A percentile compares a stretch with the other conserved stretches of the same genome.
phyloP scores from a whole-genome alignment of 1,139 yeast species.

The Fermentozyma sake region DNA sequence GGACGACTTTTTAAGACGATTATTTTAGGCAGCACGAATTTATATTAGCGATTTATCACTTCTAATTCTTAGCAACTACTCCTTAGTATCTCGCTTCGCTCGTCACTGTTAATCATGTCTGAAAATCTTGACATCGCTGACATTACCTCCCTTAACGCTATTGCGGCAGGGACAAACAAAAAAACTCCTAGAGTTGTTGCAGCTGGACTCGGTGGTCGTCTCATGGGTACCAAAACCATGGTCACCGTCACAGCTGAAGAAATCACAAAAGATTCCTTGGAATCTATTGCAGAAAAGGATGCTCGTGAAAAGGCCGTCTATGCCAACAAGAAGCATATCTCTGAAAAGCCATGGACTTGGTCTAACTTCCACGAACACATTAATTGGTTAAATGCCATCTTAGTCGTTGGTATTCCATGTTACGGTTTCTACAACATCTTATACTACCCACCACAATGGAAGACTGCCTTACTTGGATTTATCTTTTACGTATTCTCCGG shows the following conservation, averaged over 20 bases:
- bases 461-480: conserved; percentile 60
- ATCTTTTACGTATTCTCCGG: conserved; percentile 71
- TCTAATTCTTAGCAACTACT: not conserved
- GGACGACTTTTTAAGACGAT: not conserved
- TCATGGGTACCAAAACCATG: conserved; percentile 77
- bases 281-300: conserved; percentile 50
- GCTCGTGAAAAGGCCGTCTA: conserved; percentile 46
- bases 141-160: conserved; percentile 71
- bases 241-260: conserved; percentile 64
- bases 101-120: too few species aligned
- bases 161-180: conserved; percentile 85
- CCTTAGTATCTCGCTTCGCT: too few species aligned
- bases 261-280: conserved; percentile 50
- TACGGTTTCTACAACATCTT: conserved; percentile 55
- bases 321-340: conserved; percentile 60
- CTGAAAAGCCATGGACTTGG: conserved; percentile 88
- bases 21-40: not conserved
- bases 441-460: conserved; percentile 46
- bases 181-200: conserved; percentile 66
- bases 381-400: conserved; percentile 87
- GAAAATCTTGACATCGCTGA: conserved; percentile 52
- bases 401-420: conserved; percentile 69
- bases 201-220: conserved; percentile 69
- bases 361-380: conserved; percentile 82
- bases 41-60: not conserved